Base-by-base conservation (phyloP, 306 rosid genomes). In the Arachis stenosperma region DNA sequence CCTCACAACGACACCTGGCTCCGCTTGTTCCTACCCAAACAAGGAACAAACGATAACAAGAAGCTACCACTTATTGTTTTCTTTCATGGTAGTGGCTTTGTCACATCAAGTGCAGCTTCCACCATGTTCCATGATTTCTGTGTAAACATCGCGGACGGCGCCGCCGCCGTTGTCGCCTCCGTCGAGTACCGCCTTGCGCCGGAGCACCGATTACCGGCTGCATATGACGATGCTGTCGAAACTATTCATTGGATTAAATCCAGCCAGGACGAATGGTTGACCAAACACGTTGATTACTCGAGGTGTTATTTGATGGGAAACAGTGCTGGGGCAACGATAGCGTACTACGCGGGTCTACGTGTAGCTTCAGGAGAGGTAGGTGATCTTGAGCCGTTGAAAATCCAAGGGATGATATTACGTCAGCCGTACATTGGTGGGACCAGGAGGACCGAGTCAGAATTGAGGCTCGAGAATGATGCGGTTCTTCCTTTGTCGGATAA, bases 101-200 rank as follows among this genome's bases (percentile, higher is more conserved):
- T 84, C 11, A 0, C 30, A 0, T 11, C 7, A 3, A 70, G 81
- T 8, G 79, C 84, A 8, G 60, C 83, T 30, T 60, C 84, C 8
- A 17, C 75, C 17, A 0, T 43, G 0, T 61, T 15, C 75, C 86
- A 81, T 12, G 55, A 76, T 29, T 61, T 64, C 68, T 75, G 81
- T 27, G 43, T 41, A 3, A 62, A 13, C 61, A 29, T 81, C 7
- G 82, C 82, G 3, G 10, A 33, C 3, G 10, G 52, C 14, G 6
- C 73, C 59, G 8, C 5, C 5, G 77, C 79, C 3, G 57, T 83
- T 50, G 51, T 86, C 2, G 81, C 61, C 5, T 83, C 87, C 12
- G 75, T 83, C 9, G 84, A 75, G 8, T 86, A 83, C 80, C 77
- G 85, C 13, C 81, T 82, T 5, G 79, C 85, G 2, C 89, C 83